These are phyloP conservation scores for Calonectria crousiana DNA, from an alignment of 2,329 filamentous ascomycete species.

Conservation along the genomic window DNA sequence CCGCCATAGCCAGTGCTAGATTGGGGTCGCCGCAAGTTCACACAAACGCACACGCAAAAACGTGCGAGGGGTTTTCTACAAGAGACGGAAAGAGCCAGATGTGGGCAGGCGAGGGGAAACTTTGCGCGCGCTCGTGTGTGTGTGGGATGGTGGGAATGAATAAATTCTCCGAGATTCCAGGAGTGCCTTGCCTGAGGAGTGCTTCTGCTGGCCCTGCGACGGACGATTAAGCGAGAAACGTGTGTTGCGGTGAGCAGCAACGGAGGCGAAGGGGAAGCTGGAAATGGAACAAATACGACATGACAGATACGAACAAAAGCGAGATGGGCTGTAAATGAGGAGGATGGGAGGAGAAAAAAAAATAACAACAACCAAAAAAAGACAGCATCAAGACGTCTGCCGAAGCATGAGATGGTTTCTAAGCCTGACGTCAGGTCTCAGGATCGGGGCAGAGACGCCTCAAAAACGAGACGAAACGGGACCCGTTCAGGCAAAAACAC, in stretches of 20 bases:
- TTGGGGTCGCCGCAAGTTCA: conserved; percentile 19
- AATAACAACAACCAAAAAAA: neutral
- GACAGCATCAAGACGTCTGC: neutral
- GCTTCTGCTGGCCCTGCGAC: conserved; percentile 16
- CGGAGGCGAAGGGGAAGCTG: conserved; percentile 18
- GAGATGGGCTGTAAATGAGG: neutral
- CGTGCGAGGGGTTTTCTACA: neutral
- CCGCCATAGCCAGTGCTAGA: conserved; percentile 1
- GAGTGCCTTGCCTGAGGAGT: conserved; percentile 21
- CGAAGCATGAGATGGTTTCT: neutral
- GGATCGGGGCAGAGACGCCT: neutral
- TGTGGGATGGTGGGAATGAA: neutral
- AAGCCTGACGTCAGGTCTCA: conserved; percentile 6
- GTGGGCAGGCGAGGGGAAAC: neutral
- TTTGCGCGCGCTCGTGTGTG: neutral
- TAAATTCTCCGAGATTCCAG: conserved; percentile 24
- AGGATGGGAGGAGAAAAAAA: neutral
- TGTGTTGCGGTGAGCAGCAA: conserved; percentile 21
- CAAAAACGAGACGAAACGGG: conserved; percentile 10
- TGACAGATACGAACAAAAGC: neutral
- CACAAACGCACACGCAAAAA: neutral
- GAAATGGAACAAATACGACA: conserved; percentile 17
- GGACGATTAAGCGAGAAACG: conserved; percentile 21
- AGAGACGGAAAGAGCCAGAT: neutral
- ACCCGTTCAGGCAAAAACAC: conserved; percentile 5